Evolutionary conservation across 192 early-diverging fungal genomes (phyloP), one percentile per base, ranked within the genome.

Genomic region (Coemansia nantahalensis): DNA sequence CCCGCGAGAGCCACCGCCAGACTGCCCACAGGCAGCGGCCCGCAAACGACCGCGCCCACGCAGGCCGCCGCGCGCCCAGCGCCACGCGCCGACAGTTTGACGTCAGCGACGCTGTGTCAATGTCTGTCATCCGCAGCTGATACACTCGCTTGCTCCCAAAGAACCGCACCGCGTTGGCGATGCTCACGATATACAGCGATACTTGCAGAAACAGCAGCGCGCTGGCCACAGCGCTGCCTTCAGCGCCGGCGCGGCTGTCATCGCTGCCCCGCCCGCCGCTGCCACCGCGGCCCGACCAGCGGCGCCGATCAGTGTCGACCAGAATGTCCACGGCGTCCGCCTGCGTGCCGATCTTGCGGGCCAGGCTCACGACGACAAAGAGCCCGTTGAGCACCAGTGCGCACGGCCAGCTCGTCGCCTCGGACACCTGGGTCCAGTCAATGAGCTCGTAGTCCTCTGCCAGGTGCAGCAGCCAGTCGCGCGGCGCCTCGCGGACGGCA

Each of bases 401-500:
- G 38, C 59, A 66, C 1, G 74, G 74, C 74, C 74, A 77, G 49
- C 74, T 77, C 1, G 68, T 70, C 4, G 74, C 63, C 45, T 77
- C 67, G 0, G 74, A 61, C 9, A 69, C 33, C 13, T 39, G 50
- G 56, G 51, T 71, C 74, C 74, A 77, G 59, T 77, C 67, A 13
- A 77, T 48, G 18, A 77, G 51, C 49, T 77, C 68, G 49, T 77
- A 77, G 55, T 77, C 68, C 23, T 77, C 74, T 10, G 54, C 42
- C 36, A 70, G 39, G 21, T 65, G 55, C 37, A 70, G 40, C 33
- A 71, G 43, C 68, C 68, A 70, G 59, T 77, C 74, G 18, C 68
- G 67, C 16, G 68, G 60, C 17, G 54, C 52, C 24, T 74, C 70
- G 45, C 58, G 63, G 11, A 74, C 38, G 4, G 48, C 37, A 9